phyloP scores from a whole-genome alignment of 257 asterid genomes.

The Hygrophila difformis region DNA sequence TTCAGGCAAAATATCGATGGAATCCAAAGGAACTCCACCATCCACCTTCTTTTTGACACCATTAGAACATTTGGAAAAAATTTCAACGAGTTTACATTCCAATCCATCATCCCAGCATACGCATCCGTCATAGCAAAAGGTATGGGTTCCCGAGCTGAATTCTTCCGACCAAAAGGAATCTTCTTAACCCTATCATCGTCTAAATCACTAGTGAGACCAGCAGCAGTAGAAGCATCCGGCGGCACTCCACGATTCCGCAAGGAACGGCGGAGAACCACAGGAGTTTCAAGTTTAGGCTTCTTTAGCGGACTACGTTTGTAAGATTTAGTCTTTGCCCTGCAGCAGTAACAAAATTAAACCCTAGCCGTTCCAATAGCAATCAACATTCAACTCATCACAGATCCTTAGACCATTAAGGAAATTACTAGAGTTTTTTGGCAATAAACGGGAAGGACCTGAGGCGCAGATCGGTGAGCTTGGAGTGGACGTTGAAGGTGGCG shows the following conservation, averaged over 20 bases:
- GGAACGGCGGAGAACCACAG: constrained; percentile 75
- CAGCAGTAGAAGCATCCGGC: constrained; percentile 58
- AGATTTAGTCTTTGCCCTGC: too few relatives aligned
- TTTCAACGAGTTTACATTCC: constrained; percentile 27
- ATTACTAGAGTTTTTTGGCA: too few relatives aligned
- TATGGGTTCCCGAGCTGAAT: constrained; percentile 24
- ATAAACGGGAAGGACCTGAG: too few relatives aligned
- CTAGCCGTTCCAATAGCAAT: too few relatives aligned
- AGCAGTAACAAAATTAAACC: too few relatives aligned
- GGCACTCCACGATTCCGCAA: constrained; percentile 73
- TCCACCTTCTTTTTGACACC: constrained; percentile 19
- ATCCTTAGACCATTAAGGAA: too few relatives aligned
- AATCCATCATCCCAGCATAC: constrained; percentile 37
- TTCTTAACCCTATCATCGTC: constrained; percentile 17
- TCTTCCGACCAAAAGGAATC: constrained; percentile 11
- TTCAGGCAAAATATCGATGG: constrained; percentile 12
- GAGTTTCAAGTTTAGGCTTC: constrained; percentile 47
- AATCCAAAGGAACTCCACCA: constrained; percentile 4
- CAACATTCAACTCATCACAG: too few relatives aligned
- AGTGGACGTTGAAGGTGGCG: constrained; percentile 70
- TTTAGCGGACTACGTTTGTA: constrained; percentile 50
- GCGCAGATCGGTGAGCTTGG: constrained; percentile 46
- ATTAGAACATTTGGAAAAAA: constrained; percentile 23
- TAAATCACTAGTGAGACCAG: constrained; percentile 43
- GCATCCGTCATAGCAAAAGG: constrained; percentile 56